Percentiles rank a stretch among this genome's conserved stretches.
phyloP scores from a whole-genome alignment of 345 rosid genomes.

The Ceriops decandra region DNA sequence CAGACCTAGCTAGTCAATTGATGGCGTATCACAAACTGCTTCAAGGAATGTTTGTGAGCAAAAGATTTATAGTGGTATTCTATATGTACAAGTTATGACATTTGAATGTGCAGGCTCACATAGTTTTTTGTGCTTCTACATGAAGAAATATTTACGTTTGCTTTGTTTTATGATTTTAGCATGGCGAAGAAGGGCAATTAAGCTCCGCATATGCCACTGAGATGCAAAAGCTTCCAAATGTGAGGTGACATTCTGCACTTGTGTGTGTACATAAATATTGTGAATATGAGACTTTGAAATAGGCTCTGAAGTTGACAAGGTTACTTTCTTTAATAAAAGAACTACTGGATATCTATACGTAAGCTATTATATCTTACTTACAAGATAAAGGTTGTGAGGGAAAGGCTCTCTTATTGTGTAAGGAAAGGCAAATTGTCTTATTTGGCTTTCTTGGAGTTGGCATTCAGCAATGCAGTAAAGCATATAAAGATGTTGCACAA shows the following conservation, averaged over 20 bases:
- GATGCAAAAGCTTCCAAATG: slow-evolving; percentile 71
- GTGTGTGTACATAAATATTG: slow-evolving; percentile 6
- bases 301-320: no score
- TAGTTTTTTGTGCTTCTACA: not conserved
- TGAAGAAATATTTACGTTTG: slow-evolving; percentile 9
- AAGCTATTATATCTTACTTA: no score
- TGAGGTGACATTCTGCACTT: slow-evolving; percentile 60
- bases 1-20: not conserved
- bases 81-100: not conserved
- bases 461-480: no score
- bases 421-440: no score
- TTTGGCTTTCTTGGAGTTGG: no score
- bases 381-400: no score
- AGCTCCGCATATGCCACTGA: slow-evolving; percentile 75
- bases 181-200: slow-evolving; percentile 87
- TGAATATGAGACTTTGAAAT: no score
- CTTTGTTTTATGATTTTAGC: slow-evolving; percentile 36
- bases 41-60: not conserved
- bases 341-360: no score
- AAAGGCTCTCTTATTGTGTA: no score
- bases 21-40: slow-evolving; percentile 5
- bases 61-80: not conserved
- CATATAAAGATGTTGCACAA: no score
- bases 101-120: not conserved
- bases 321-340: no score